Conservation (phyloP, 352 stramenopile genomes). For the Globisporangium ultimum region DNA sequence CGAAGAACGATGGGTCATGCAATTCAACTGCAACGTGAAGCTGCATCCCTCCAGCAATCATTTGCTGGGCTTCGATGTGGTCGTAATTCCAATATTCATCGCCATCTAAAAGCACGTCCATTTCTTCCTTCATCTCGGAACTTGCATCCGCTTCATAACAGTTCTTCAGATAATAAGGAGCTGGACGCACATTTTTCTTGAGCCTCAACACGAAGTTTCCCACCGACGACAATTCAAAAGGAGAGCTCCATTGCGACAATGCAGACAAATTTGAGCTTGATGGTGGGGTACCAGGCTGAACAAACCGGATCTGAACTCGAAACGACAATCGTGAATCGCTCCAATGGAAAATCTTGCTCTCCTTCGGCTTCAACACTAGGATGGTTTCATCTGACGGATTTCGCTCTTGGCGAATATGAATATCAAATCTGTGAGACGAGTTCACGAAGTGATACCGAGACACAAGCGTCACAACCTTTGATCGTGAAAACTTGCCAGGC, state of each 20-base stretch:
- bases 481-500: slow-evolving; percentile 68
- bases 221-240: slow-evolving; percentile 76
- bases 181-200: slow-evolving; percentile 46
- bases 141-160: slow-evolving; percentile 38
- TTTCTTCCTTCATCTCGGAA: slow-evolving; percentile 24
- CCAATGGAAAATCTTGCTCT: slow-evolving; percentile 81
- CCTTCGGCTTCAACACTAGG: slow-evolving; percentile 41
- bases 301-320: slow-evolving; percentile 75
- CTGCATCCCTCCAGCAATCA: slow-evolving; percentile 37
- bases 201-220: slow-evolving; percentile 80
- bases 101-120: slow-evolving; percentile 30
- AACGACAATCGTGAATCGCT: slow-evolving; percentile 55
- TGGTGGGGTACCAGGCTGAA: slow-evolving; percentile 24
- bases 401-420: slow-evolving; percentile 66
- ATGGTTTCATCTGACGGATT: slow-evolving; percentile 29
- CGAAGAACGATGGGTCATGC: slow-evolving; percentile 72
- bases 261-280: slow-evolving; percentile 7
- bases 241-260: slow-evolving; percentile 70
- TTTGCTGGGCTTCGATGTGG: slow-evolving; percentile 26
- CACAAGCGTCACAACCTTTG: slow-evolving; percentile 75
- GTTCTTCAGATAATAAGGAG: slow-evolving; percentile 30
- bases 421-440: slow-evolving; percentile 55
- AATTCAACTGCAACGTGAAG: slow-evolving; percentile 79
- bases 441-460: slow-evolving; percentile 84
- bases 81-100: slow-evolving; percentile 30